These are phyloP conservation scores for Camptophora hylomeconis DNA, from an alignment of 2,329 filamentous ascomycete species.

Conservation along the genomic window DNA sequence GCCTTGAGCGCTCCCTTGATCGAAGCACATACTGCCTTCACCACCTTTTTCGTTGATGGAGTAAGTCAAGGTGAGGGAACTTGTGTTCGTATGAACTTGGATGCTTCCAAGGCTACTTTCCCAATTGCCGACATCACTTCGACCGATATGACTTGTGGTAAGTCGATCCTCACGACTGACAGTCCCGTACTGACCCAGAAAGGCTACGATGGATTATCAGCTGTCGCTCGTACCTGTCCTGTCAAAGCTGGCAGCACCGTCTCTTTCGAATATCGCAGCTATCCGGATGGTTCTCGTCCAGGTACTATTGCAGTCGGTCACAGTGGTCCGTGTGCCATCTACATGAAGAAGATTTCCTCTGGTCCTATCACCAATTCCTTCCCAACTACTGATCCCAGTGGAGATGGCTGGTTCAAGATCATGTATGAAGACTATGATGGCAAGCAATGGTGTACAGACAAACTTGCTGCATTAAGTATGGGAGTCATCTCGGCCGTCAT, in stretches of 20 bases:
- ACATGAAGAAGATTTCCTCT: constrained; percentile 55
- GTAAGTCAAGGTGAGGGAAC: constrained; percentile 56
- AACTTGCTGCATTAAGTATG: constrained; percentile 50
- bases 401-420: constrained; percentile 67
- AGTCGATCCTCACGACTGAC: constrained; percentile 15
- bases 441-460: constrained; percentile 56
- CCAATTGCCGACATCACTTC: constrained; percentile 47
- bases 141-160: constrained; percentile 59
- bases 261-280: constrained; percentile 54
- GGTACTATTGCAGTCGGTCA: constrained; percentile 48
- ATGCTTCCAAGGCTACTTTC: constrained; percentile 38
- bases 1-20: constrained; percentile 21
- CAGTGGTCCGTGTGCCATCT: constrained; percentile 59
- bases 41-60: constrained; percentile 49
- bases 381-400: constrained; percentile 39
- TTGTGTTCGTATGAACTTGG: constrained; percentile 54
- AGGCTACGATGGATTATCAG: constrained; percentile 37
- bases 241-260: constrained; percentile 41
- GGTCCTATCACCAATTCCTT: constrained; percentile 26
- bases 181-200: not conserved
- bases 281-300: constrained; percentile 41
- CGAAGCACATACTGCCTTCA: constrained; percentile 50
- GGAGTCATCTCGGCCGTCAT: constrained; percentile 51
- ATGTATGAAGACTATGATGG: constrained; percentile 55
- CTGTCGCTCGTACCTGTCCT: constrained; percentile 35